Evolutionary conservation across 148 eudicot genomes (phyloP), one percentile per base, ranked within the genome.

Genomic region (Dianthus caryophyllus): DNA sequence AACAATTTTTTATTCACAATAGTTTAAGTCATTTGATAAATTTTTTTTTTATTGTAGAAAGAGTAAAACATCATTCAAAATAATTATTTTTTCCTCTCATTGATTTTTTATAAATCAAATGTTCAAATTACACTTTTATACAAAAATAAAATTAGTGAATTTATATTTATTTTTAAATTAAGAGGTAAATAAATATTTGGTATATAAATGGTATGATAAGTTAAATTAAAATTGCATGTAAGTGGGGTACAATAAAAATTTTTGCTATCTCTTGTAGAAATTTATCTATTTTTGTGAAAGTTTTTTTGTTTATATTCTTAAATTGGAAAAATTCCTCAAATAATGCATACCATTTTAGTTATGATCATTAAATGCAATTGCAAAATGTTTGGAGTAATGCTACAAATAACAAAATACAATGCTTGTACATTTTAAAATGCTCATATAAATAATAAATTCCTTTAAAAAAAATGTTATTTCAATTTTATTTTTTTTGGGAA

Each of bases 381-480:
- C 52, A 63, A 63, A 63, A 63, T 24, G 31, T 24, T 63, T 21
- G 21, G 69, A 55, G 30, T n/a, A 72, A 53, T 71, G 61, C 64
- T 64, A 65, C 0, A 25, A 55, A 30, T 55, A 12, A 13, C 10
- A 48, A 15, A 16, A 5, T 17, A 22, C 22, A 67, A 56, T 24
- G 27, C 46, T 31, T 61, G 49, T 47, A 47, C 59, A 49, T 24
- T 1, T 36, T 44, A 43, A 17, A 16, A 44, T 39, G 33, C 5
- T 66, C 4, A 24, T 38, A 64, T 12, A 5, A 25, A 6, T 51
- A 22, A 24, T 22, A 22, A 14, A 26, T 65, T 70, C 39, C 75
- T 70, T 76, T n/a, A n/a, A 13, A 31, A 76, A 76, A 71, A 31
- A 59, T 76, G 22, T 70, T 4, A n/a, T n/a, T n/a, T n/a, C n/a